A percentile compares a stretch with the other conserved stretches of the same genome.
Conservation (phyloP, 371 early-diverging fungal genomes). For the Mucor sp. region DNA sequence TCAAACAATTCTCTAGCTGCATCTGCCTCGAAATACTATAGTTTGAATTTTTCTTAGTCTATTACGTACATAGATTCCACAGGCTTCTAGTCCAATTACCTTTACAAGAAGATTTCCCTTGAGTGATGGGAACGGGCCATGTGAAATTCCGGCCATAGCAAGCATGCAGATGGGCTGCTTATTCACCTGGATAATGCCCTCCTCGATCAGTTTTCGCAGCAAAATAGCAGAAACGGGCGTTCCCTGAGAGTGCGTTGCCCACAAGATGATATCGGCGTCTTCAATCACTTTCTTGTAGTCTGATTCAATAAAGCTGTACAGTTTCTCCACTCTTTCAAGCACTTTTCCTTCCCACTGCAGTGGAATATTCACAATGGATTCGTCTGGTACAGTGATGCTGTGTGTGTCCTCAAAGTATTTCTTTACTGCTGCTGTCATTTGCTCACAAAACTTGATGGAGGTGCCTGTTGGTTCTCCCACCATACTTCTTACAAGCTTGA, state of each 20-base stretch:
- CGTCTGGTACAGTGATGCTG: slow-evolving; percentile 52
- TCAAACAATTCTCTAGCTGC: slow-evolving; percentile 92
- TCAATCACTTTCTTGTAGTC: slow-evolving; percentile 46
- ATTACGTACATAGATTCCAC: background rate
- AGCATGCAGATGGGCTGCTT: slow-evolving; percentile 75
- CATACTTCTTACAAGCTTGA: slow-evolving; percentile 65
- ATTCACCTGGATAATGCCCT: slow-evolving; percentile 60
- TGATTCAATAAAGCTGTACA: slow-evolving; percentile 61
- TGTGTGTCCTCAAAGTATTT: slow-evolving; percentile 58
- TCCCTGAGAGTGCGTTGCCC: slow-evolving; percentile 92
- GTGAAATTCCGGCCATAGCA: slow-evolving; percentile 91
- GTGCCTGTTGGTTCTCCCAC: slow-evolving; percentile 94
- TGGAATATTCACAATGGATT: slow-evolving; percentile 74
- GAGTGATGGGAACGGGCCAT: slow-evolving; percentile 87
- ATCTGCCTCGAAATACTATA: slow-evolving; percentile 83
- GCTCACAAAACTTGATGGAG: slow-evolving; percentile 83
- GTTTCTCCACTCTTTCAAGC: slow-evolving; percentile 74
- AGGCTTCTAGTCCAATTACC: slow-evolving; percentile 16
- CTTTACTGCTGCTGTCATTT: slow-evolving; percentile 72
- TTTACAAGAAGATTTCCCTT: slow-evolving; percentile 78
- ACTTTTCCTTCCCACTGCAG: slow-evolving; percentile 92
- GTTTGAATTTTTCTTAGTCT: background rate
- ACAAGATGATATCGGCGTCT: slow-evolving; percentile 80
- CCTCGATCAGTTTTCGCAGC: slow-evolving; percentile 66
- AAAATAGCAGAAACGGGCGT: slow-evolving; percentile 86